phyloP scores from a whole-genome alignment of 331 rosid species.

The Ulmus americana region DNA sequence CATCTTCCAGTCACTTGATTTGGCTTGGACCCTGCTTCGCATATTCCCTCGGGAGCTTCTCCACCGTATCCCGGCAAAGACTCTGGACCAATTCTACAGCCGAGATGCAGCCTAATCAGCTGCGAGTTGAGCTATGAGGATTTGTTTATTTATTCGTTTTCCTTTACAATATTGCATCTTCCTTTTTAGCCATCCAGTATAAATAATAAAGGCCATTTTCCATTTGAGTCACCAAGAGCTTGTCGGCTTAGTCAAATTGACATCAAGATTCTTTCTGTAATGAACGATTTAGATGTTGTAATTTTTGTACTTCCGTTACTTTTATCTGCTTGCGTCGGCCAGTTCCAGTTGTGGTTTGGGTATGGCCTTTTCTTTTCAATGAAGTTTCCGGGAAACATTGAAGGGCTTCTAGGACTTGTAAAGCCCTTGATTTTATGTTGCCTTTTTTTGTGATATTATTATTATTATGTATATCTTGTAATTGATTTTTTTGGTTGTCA shows the following conservation, averaged over 20 bases:
- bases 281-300: conserved; percentile 43
- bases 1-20: conserved; percentile 95
- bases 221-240: conserved; percentile 36
- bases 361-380: conserved; percentile 4
- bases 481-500: conserved; percentile 27
- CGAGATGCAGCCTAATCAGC: conserved; percentile 65
- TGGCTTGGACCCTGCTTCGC: conserved; percentile 96
- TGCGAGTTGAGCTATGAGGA: conserved; percentile 30
- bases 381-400: conserved; percentile 22
- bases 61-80: conserved; percentile 97
- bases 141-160: conserved; percentile 40
- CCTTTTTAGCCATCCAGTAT: conserved; percentile 29
- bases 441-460: conserved; percentile 35
- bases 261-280: conserved; percentile 32
- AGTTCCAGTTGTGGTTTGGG: conserved; percentile 27
- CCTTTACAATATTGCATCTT: conserved; percentile 29
- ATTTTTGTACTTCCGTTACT: conserved; percentile 34
- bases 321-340: conserved; percentile 31
- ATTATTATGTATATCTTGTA: conserved; percentile 30
- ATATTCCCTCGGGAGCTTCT: conserved; percentile 99
- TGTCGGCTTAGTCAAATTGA: conserved; percentile 29
- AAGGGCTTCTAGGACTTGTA: conserved; percentile 19
- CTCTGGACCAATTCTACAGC: conserved; percentile 84
- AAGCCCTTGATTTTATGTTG: conserved; percentile 33
- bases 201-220: conserved; percentile 38